A percentile compares a stretch with the other conserved stretches of the same genome.
These are phyloP conservation scores for Diaporthe australafricana DNA, from an alignment of 2,329 filamentous ascomycete species.

Conservation along the genomic window DNA sequence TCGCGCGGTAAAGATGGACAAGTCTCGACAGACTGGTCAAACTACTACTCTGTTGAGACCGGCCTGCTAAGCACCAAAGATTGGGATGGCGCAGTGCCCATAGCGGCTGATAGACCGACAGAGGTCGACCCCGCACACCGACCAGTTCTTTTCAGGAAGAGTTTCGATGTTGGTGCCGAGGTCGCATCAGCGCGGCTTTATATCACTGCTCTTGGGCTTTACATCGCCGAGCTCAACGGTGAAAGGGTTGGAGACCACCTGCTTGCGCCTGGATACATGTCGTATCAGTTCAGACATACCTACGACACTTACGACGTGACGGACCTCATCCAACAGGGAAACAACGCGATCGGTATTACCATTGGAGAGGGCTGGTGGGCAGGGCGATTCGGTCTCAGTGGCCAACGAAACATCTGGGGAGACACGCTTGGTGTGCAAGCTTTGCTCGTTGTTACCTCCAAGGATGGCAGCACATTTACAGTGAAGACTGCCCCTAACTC, in stretches of 20 bases:
- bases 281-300: constrained; percentile 60
- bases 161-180: constrained; percentile 42
- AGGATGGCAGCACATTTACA: constrained; percentile 6
- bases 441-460: neutral
- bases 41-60: neutral
- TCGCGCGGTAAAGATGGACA: constrained; percentile 18
- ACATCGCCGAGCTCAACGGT: constrained; percentile 61
- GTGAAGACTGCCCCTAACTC: constrained; percentile 1
- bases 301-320: constrained; percentile 64
- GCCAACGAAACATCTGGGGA: neutral
- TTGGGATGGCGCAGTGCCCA: constrained; percentile 4
- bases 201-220: constrained; percentile 58
- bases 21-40: neutral
- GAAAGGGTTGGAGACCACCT: constrained; percentile 51
- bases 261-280: constrained; percentile 64
- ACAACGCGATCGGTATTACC: neutral
- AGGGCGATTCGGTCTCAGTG: neutral
- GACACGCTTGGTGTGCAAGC: constrained; percentile 11
- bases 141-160: constrained; percentile 1
- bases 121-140: neutral
- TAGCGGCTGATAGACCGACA: constrained; percentile 5
- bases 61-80: neutral
- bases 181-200: constrained; percentile 54
- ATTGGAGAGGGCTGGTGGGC: constrained; percentile 9
- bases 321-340: constrained; percentile 34